Base-by-base conservation (phyloP, 73 alveolate genomes). In the Tetrahymena borealis region DNA sequence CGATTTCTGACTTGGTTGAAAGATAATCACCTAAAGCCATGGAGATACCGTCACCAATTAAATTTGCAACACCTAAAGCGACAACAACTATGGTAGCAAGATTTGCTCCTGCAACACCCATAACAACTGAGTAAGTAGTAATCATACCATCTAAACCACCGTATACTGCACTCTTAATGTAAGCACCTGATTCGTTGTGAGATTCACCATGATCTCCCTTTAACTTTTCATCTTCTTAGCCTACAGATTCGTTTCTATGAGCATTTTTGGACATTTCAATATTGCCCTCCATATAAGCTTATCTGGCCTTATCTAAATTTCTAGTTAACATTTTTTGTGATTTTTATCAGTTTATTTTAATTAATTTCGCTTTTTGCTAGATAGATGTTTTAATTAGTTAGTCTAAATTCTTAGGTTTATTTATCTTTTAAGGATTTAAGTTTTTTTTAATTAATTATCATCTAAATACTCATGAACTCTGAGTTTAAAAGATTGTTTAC, bases 11-110 rank as follows among this genome's bases (percentile, higher is more conserved):
- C 28, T 90, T 93, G 33, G 95, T 93, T 4, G 95, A 78, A 28
- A 93, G 90, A 24, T 79, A 93, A 79, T 93, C 95, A 78, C 95
- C 95, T 18, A 93, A 42, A 38, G 95, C 95, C 95, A 93, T 93
- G 32, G 93, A 78, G 28, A 93, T 92, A n/a, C 95, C 93, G 38
- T 93, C 95, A 39, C 95, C 95, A 39, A 93, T 93, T 41, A 93
- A 93, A 85, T 85, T 93, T 28, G 95, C 93, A 4, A 93, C 91
- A 28, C 95, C 95, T 78, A 93, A 35, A 39, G 92, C 93, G 15
- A 93, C 39, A 79, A 93, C 91, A 18, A 93, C 91, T 2, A 85
- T 90, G 78, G 91, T 42, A 9, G 93, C 91, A 39, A 93, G 91
- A 39, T 90, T 90, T 79, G 95, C 95, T 37, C 95, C 95, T 38